Evolutionary conservation across 2,329 filamentous ascomycete species (phyloP).

Genomic region (Tolypocladium capitatum): DNA sequence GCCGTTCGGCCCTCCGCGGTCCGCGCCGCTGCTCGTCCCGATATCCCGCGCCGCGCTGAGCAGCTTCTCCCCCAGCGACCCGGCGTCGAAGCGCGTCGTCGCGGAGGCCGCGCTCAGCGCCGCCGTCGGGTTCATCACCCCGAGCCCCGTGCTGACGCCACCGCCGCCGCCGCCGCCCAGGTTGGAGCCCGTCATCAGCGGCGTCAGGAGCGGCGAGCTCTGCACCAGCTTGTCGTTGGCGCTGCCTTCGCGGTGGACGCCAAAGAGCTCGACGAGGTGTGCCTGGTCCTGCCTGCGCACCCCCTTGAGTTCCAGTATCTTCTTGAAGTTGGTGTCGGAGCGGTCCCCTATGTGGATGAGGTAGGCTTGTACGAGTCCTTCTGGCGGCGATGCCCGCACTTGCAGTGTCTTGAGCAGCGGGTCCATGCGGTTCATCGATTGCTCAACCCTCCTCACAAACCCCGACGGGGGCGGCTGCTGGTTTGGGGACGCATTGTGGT

Average conservation of each 20-base stretch:
- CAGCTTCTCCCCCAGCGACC: slow-evolving; percentile 72
- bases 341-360: slow-evolving; percentile 93
- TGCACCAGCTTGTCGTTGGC: slow-evolving; percentile 56
- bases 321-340: slow-evolving; percentile 88
- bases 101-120: slow-evolving; percentile 21
- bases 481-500: slow-evolving; percentile 36
- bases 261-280: slow-evolving; percentile 75
- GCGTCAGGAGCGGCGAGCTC: slow-evolving; percentile 57
- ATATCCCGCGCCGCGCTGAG: slow-evolving; percentile 82
- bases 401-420: slow-evolving; percentile 92
- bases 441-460: slow-evolving; percentile 77
- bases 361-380: slow-evolving; percentile 92
- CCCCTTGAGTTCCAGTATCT: slow-evolving; percentile 91
- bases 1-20: slow-evolving; percentile 18
- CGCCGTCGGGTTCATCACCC: slow-evolving; percentile 29
- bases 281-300: slow-evolving; percentile 73
- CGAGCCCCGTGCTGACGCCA: slow-evolving; percentile 17
- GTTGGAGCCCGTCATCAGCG: slow-evolving; percentile 39
- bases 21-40: slow-evolving; percentile 36
- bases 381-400: slow-evolving; percentile 78
- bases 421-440: slow-evolving; percentile 75
- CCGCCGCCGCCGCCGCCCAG: slow-evolving; percentile 16
- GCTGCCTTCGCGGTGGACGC: slow-evolving; percentile 64
- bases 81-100: slow-evolving; percentile 59
- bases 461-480: slow-evolving; percentile 34